Evolutionary conservation across 2,329 filamentous ascomycete species (phyloP).

Genomic region (Neofusicoccum kwambonambiense): DNA sequence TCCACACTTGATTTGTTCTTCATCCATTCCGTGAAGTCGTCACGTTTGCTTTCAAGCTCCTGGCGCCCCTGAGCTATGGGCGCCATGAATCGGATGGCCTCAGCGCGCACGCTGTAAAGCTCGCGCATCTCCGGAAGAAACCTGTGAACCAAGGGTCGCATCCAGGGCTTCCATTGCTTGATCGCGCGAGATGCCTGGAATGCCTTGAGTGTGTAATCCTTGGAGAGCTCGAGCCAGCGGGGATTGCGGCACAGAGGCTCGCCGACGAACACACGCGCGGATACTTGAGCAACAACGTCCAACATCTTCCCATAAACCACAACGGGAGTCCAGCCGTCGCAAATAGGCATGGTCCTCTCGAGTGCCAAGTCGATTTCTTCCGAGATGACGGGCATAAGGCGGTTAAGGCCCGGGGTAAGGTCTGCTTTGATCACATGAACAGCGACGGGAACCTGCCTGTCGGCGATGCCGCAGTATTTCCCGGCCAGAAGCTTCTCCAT

Average conservation of each 20-base stretch:
- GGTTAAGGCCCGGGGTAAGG: slow-evolving; percentile 34
- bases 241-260: slow-evolving; percentile 47
- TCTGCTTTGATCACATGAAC: slow-evolving; percentile 32
- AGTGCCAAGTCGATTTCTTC: slow-evolving; percentile 32
- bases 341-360: slow-evolving; percentile 28
- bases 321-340: slow-evolving; percentile 43
- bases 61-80: slow-evolving; percentile 17
- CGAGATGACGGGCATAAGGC: slow-evolving; percentile 30
- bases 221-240: slow-evolving; percentile 48
- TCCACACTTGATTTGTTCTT: slow-evolving; percentile 12
- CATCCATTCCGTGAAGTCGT: slow-evolving; percentile 13
- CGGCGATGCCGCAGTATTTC: slow-evolving; percentile 19
- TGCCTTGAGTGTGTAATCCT: slow-evolving; percentile 43
- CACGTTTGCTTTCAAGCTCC: neutral
- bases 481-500: slow-evolving; percentile 23
- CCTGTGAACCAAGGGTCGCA: slow-evolving; percentile 7
- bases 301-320: slow-evolving; percentile 39
- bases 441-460: neutral
- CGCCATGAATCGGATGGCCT: slow-evolving; percentile 17
- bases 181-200: slow-evolving; percentile 14
- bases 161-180: slow-evolving; percentile 17
- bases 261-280: slow-evolving; percentile 50
- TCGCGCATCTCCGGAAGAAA: slow-evolving; percentile 13
- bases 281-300: slow-evolving; percentile 48
- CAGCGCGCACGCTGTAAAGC: slow-evolving; percentile 17